These are phyloP conservation scores for Digitaria exilis DNA, from an alignment of 202 grass and related monocot species.

Conservation along the genomic window DNA sequence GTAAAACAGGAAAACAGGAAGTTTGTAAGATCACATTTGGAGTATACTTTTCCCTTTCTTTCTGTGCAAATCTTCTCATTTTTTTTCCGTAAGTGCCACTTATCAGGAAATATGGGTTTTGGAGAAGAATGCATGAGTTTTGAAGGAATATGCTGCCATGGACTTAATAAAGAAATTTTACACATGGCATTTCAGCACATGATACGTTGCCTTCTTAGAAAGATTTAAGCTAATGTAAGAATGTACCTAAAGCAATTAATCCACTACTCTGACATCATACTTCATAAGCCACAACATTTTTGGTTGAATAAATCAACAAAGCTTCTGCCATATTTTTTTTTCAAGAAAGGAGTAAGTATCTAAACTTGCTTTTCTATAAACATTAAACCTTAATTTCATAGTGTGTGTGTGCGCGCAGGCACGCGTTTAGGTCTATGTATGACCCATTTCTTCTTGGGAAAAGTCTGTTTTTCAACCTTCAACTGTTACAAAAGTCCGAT, in stretches of 20 bases:
- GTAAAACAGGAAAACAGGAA: slow-evolving; percentile 21
- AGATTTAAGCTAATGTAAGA: neutral
- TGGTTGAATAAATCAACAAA: neutral
- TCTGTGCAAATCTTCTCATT: neutral
- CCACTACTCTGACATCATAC: neutral
- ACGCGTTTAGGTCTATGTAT: no score
- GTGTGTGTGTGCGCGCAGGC: no score
- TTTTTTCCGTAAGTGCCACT: neutral
- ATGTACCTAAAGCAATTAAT: neutral
- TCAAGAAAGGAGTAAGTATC: neutral
- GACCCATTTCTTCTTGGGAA: no score
- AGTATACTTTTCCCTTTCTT: neutral
- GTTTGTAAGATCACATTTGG: slow-evolving; percentile 8
- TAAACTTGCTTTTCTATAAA: no score
- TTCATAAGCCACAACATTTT: neutral
- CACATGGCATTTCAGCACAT: neutral
- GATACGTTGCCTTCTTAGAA: neutral
- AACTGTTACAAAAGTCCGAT: no score
- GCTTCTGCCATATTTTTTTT: neutral
- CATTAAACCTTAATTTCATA: no score
- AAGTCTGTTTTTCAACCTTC: no score
- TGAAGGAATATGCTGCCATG: neutral
- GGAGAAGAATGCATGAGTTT: neutral
- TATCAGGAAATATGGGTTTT: neutral
- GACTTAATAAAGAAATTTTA: neutral